Percentiles rank a stretch among this genome's conserved stretches.
phyloP scores from a whole-genome alignment of 352 stramenopile species.

The Globisporangium perplexum region DNA sequence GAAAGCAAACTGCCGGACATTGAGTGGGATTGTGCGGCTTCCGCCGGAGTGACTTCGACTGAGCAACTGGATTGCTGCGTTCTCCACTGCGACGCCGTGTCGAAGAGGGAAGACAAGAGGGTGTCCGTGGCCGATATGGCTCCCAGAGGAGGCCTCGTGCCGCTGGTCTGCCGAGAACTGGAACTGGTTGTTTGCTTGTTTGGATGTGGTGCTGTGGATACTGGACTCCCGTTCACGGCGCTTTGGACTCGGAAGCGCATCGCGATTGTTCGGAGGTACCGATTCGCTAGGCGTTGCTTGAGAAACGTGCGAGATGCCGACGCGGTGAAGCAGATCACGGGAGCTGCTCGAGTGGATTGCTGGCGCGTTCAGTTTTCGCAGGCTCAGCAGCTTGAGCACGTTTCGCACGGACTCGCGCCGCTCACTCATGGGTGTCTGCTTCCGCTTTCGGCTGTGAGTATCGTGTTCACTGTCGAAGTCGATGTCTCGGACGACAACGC shows the following conservation, averaged over 20 bases:
- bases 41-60: background rate
- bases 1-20: conserved; percentile 10
- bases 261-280: background rate
- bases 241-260: conserved; percentile 2
- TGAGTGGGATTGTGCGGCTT: background rate
- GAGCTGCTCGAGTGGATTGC: conserved; percentile 1
- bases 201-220: background rate
- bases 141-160: too few species aligned
- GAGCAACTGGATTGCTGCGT: conserved; percentile 8
- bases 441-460: background rate
- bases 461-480: background rate
- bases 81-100: background rate
- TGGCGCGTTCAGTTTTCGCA: conserved; percentile 26
- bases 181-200: background rate
- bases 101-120: conserved; percentile 10
- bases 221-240: background rate
- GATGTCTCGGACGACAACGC: conserved; percentile 5
- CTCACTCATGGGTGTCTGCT: conserved; percentile 6
- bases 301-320: background rate
- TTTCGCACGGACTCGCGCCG: conserved; percentile 37
- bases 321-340: conserved; percentile 3
- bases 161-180: background rate
- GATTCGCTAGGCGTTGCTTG: background rate
- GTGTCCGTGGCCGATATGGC: background rate
- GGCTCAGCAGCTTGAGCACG: conserved; percentile 44